Conservation (phyloP, 1,284 basidiomycete species). For the Microbotryomycetes sp. region DNA sequence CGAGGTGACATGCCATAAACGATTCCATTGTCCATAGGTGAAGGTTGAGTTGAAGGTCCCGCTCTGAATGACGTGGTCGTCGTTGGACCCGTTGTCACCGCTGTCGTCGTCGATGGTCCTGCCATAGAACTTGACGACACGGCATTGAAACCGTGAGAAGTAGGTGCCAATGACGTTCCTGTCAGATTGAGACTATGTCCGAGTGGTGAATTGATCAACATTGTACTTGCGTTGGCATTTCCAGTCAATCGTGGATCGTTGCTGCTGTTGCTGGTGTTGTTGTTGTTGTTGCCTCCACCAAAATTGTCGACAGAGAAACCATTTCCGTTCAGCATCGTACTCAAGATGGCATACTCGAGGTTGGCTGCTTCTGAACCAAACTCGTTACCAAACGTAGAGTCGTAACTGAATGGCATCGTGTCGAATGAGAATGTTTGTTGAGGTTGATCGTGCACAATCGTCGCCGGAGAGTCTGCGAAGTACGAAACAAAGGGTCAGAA, state of each 20-base stretch:
- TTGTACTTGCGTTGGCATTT: background rate
- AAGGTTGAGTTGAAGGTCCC: background rate
- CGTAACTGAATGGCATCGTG: constrained; percentile 6
- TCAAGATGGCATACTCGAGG: constrained; percentile 84
- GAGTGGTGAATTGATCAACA: background rate
- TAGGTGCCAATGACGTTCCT: background rate
- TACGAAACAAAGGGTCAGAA: background rate
- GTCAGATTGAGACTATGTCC: background rate
- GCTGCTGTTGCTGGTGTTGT: background rate
- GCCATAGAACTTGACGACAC: background rate
- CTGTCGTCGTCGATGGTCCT: background rate
- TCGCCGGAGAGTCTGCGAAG: background rate
- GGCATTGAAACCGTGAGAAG: background rate
- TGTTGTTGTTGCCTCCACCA: background rate
- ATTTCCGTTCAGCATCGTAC: constrained; percentile 72
- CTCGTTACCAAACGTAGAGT: constrained; percentile 16
- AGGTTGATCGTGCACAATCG: background rate
- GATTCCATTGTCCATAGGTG: background rate
- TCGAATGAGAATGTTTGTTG: constrained; percentile 6
- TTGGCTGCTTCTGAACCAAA: constrained; percentile 83
- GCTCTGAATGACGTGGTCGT: background rate
- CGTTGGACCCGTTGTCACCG: background rate
- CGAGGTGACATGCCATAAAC: constrained; percentile 3
- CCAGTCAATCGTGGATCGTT: background rate
- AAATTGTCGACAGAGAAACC: constrained; percentile 39